Evolutionary conservation across 306 rosid species (phyloP), one percentile per base, ranked within the genome.

Genomic region (Heteromeles arbutifolia): DNA sequence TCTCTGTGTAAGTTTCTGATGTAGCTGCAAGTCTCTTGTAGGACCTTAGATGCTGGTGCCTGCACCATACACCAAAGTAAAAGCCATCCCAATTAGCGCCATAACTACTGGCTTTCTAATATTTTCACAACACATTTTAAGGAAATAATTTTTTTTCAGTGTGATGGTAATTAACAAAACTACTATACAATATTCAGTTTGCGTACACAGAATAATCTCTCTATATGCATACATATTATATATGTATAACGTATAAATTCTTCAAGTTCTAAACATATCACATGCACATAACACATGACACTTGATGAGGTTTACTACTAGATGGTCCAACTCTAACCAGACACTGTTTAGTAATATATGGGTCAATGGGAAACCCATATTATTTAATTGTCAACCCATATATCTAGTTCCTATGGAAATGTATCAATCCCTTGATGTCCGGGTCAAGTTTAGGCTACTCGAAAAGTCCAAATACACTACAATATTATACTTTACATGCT

Each of bases 41-140:
- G 97, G 84, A 95, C 97, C 95, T 95, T 95, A 3, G 99, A 87
- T 37, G 99, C 99, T 72, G 99, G 88, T 67, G 90, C 99, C 99
- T 95, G 82, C 82, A 70, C 65, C 74, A 12, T 6, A 17, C 34
- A 26, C 6, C 34, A 13, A 13, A 26, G 6, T 34, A 57, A 57
- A 22, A 57, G 17, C 14, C 63, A 78, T 34, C 69, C 17, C 17
- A 65, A 21, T 65, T 65, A 32, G 17, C 48, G 69, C 69, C 69
- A 65, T n/a, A 65, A 65, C 48, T 32, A 65, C 50, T 65, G 69
- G 43, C 68, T 64, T 64, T 31, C 37, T 61, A 26, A 26, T 25
- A 26, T 61, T 61, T 24, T 14, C 26, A 61, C 32, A 12, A 13
- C 63, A 57, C 22, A 57, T 11, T 17, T 19, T 53, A 17, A 11